Conservation (phyloP, 345 rosid species). For the Mallotus nudiflorus region DNA sequence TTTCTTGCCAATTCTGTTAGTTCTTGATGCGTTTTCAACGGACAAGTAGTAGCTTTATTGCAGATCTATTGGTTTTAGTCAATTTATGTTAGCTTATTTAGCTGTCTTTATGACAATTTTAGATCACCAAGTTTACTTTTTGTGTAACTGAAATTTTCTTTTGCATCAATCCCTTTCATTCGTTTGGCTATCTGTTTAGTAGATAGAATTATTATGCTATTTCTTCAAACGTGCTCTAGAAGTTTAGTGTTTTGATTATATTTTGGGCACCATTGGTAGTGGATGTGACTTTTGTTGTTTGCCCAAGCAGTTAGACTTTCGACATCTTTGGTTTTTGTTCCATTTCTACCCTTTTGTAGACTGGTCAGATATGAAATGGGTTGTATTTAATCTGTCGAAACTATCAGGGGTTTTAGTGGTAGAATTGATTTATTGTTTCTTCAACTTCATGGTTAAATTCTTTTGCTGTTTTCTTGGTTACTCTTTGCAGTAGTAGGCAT, state of each 20-base stretch:
- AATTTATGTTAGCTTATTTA: background rate
- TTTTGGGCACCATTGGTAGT: background rate
- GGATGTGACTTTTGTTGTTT: background rate
- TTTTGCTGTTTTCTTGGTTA: background rate
- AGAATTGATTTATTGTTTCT: background rate
- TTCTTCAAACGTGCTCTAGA: background rate
- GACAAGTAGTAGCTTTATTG: background rate
- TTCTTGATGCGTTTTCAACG: background rate
- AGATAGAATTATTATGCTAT: background rate
- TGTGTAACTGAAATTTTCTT: slow-evolving; percentile 1
- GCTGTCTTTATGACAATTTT: background rate
- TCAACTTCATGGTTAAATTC: background rate
- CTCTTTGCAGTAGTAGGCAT: background rate
- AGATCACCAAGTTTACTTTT: background rate
- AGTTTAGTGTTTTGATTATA: background rate
- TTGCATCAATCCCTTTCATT: background rate
- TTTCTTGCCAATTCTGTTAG: background rate
- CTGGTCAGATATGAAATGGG: slow-evolving; percentile 5
- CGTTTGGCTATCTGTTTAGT: background rate
- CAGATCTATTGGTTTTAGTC: slow-evolving; percentile 13
- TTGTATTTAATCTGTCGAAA: background rate
- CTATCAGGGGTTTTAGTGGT: background rate
- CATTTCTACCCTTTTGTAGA: background rate
- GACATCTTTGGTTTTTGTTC: background rate
- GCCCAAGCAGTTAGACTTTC: background rate